Percentiles rank a stretch among this genome's conserved stretches.
Evolutionary conservation across 164 flowering plant genomes (phyloP).

Genomic region (Pachysandra terminalis): DNA sequence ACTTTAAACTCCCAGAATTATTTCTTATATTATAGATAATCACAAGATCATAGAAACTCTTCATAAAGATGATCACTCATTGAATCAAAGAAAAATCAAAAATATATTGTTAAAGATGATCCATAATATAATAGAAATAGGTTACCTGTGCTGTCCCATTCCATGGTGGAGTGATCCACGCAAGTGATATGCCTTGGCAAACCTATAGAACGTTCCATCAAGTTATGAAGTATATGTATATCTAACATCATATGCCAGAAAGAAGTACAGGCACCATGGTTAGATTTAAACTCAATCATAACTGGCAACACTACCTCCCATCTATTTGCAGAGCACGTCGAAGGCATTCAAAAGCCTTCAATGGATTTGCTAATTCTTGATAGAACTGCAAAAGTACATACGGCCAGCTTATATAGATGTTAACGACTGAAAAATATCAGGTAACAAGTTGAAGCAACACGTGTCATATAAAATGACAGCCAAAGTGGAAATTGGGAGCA

Average conservation of each 20-base stretch:
- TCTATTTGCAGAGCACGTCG: constrained; percentile 55
- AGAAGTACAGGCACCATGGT: not conserved
- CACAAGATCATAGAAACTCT: not conserved
- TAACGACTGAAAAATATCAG: not conserved
- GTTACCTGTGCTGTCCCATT: constrained; percentile 85
- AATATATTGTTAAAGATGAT: not conserved
- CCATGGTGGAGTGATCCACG: constrained; percentile 79
- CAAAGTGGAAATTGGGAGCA: too few relatives aligned
- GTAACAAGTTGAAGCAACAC: not conserved
- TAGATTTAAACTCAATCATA: not conserved
- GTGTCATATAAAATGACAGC: not conserved
- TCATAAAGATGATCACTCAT: not conserved
- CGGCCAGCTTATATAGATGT: constrained; percentile 4
- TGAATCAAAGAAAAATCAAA: not conserved
- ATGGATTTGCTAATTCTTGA: constrained; percentile 70
- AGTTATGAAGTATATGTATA: not conserved
- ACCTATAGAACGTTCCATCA: constrained; percentile 33
- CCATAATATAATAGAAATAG: not conserved
- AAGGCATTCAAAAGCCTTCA: constrained; percentile 68
- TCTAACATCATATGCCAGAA: not conserved
- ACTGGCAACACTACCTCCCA: constrained; percentile 39
- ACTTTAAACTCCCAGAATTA: not conserved
- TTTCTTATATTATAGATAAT: not conserved
- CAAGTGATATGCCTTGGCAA: constrained; percentile 74
- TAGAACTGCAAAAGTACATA: constrained; percentile 54